A percentile compares a stretch with the other conserved stretches of the same genome.
Evolutionary conservation across 495 filamentous ascomycete species (phyloP).

Genomic region (Bryoglossum gracile): DNA sequence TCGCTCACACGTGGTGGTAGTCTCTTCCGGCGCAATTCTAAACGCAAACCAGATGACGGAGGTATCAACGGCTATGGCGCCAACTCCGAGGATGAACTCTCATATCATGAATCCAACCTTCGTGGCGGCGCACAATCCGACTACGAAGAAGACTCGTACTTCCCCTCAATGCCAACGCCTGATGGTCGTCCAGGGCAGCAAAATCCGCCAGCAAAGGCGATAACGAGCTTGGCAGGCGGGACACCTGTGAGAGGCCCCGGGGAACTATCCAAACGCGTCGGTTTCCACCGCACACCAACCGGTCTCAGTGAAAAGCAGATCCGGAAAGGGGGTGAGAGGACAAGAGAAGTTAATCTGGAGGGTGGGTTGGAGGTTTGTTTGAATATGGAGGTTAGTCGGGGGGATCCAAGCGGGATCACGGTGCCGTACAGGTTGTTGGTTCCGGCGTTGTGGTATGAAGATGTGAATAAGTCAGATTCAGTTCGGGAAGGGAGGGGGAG

Average conservation of each 20-base stretch:
- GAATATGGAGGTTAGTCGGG: conserved; percentile 77
- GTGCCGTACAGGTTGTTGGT: conserved; percentile 80
- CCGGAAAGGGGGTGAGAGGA: conserved; percentile 32
- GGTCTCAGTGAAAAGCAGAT: conserved; percentile 54
- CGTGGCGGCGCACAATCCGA: conserved; percentile 15
- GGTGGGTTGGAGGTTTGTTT: conserved; percentile 77
- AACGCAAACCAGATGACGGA: conserved; percentile 35
- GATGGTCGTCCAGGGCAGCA: conserved; percentile 1
- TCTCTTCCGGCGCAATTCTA: conserved; percentile 49
- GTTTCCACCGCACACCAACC: conserved; percentile 73
- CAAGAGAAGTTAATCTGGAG: conserved; percentile 58
- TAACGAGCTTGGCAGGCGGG: conserved; percentile 12
- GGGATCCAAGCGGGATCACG: conserved; percentile 84
- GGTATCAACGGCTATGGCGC: conserved; percentile 42
- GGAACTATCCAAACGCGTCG: conserved; percentile 38
- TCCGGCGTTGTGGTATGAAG: conserved; percentile 59
- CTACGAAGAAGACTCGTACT: conserved; percentile 17
- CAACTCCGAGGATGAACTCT: conserved; percentile 20
- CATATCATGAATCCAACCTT: conserved; percentile 14
- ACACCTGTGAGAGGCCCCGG: conserved; percentile 8
- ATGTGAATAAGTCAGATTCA: conserved; percentile 10
- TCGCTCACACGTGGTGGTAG: conserved; percentile 56
- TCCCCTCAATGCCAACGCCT: conserved; percentile 14
- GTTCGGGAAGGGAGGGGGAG: neutral
- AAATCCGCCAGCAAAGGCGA: conserved; percentile 4